Base-by-base conservation (phyloP, 768 basidiomycete genomes). In the Artomyces pyxidatus region DNA sequence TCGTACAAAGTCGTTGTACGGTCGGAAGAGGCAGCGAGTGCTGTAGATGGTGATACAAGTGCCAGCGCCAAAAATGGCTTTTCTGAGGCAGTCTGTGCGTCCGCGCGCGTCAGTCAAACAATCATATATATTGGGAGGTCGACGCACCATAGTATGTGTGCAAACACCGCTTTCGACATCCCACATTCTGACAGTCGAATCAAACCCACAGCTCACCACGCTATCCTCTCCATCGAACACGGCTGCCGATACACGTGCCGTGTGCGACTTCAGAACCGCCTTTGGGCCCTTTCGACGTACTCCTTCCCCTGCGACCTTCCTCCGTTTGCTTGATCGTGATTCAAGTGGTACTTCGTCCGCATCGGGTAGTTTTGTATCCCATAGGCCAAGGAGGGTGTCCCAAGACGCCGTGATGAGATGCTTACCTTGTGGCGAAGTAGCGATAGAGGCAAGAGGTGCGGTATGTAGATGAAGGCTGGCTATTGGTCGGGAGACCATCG, bases 111-210 rank as follows among this genome's bases (percentile, higher is more conserved):
- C 25, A 43, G 42, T 40, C 43, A 23, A 19, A 42, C 22, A 11
- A 16, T 17, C 16, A 5, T 5, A 28, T 47, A 16, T 26, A 21
- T 29, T 22, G 25, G 17, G 8, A 48, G 56, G 47, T 10, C 9
- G 32, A 70, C 83, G 51, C 55, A 89, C 87, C 39, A 88, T 79
- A 1, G 86, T 88, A 38, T 75, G 63, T 0, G 73, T 70, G 51
- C 85, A 91, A 5, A 89, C 66, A 2, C 86, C 90, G 32, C 71
- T 75, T 56, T 89, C 85, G 3, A 85, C 71, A 59, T 96, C 91
- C 95, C 95, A 99, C 2, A 74, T 69, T 21, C 91, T 74, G 5
- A 97, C 80, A 0, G 90, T 90, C 25, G 93, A 95, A 65, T 96
- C 94, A 61, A 90, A 89, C 0, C 89, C 88, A 59, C 83, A 85